Percentiles rank a stretch among this genome's conserved stretches.
Conservation (phyloP, 2,329 filamentous ascomycete species). For the Ophiostoma sp. region DNA sequence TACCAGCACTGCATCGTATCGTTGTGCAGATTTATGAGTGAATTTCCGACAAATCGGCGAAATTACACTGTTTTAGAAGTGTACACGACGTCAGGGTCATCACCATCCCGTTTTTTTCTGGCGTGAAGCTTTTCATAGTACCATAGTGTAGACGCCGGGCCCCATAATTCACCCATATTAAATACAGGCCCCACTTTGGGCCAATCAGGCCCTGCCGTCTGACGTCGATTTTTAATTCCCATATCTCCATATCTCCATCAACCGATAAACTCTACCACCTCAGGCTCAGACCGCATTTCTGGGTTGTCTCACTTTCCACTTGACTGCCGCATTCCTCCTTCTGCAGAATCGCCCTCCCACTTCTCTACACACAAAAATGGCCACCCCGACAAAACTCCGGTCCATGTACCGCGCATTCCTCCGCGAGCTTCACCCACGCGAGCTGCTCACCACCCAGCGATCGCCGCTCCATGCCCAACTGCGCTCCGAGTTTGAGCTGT, state of each 20-base stretch:
- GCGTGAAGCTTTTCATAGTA: background rate
- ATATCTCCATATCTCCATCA: slow-evolving; percentile 2
- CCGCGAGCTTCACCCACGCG: slow-evolving; percentile 76
- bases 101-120: background rate
- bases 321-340: background rate
- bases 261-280: background rate
- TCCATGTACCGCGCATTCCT: slow-evolving; percentile 83
- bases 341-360: background rate
- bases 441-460: slow-evolving; percentile 50
- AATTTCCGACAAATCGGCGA: background rate
- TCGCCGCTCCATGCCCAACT: slow-evolving; percentile 67
- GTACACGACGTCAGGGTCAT: background rate
- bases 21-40: background rate
- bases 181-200: background rate
- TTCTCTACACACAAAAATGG: slow-evolving; percentile 3
- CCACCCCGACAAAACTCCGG: slow-evolving; percentile 46
- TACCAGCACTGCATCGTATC: slow-evolving; percentile 16
- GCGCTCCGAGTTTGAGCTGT: slow-evolving; percentile 52
- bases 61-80: background rate
- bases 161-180: background rate
- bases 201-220: slow-evolving; percentile 14
- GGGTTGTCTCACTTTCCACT: background rate
- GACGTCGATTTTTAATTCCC: slow-evolving; percentile 17
- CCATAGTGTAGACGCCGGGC: background rate
- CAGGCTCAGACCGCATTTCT: background rate